phyloP scores from a whole-genome alignment of 2,329 filamentous ascomycete species.

The Colletotrichum destructivum region DNA sequence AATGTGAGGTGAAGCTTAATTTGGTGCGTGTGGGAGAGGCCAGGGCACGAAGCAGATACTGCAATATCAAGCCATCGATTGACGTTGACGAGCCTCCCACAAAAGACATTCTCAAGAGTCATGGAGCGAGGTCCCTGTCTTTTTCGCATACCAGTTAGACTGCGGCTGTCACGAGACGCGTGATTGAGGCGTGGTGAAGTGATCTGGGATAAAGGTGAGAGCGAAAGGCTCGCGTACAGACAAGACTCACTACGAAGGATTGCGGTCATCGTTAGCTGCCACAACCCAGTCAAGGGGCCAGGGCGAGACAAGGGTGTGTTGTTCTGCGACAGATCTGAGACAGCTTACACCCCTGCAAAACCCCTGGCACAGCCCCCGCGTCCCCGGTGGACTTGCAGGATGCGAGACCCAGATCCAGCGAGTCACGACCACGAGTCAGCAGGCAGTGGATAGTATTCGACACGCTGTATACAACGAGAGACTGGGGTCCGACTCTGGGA shows the following conservation, averaged over 20 bases:
- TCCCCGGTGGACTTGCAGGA: conserved; percentile 43
- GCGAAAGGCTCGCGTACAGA: conserved; percentile 3
- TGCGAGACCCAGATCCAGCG: conserved; percentile 33
- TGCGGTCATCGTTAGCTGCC: conserved; percentile 24
- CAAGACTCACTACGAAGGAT: conserved; percentile 15
- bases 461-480: conserved; percentile 23
- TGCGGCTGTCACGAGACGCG: not conserved
- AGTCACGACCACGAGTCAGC: conserved; percentile 41
- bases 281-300: conserved; percentile 38
- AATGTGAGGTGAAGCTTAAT: conserved; percentile 4
- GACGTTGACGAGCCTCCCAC: not conserved
- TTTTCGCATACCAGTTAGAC: too few species aligned
- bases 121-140: not conserved
- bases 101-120: not conserved
- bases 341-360: conserved; percentile 47
- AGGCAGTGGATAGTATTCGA: conserved; percentile 18
- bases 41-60: not conserved
- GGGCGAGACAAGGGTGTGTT: conserved; percentile 44
- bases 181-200: not conserved
- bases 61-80: not conserved
- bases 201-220: conserved; percentile 6
- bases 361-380: conserved; percentile 45
- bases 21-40: not conserved
- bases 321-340: conserved; percentile 63
- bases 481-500: conserved; percentile 2